Evolutionary conservation across 2,329 filamentous ascomycete species (phyloP).

Genomic region (Tricladium varicosporioides): DNA sequence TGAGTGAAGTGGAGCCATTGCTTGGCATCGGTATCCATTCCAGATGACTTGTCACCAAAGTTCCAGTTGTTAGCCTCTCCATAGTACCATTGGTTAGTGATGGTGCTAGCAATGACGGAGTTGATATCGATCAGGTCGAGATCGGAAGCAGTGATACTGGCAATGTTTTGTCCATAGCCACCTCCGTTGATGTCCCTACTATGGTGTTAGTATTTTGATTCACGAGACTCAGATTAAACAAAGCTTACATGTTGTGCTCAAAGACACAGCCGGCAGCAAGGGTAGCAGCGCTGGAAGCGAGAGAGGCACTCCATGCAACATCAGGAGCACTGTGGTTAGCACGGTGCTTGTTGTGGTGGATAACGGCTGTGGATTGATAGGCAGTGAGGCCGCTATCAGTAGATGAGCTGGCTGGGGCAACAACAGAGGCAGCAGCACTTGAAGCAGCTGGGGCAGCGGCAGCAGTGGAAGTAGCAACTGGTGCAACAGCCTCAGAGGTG

Average conservation of each 20-base stretch:
- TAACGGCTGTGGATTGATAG: constrained; percentile 18
- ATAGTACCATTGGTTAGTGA: constrained; percentile 89
- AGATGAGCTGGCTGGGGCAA: constrained; percentile 5
- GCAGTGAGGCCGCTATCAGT: constrained; percentile 9
- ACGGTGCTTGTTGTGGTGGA: constrained; percentile 81
- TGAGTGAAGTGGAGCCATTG: constrained; percentile 62
- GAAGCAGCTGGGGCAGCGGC: constrained; percentile 10
- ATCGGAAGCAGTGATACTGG: constrained; percentile 38
- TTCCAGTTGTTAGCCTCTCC: constrained; percentile 66
- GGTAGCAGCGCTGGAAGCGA: constrained; percentile 61
- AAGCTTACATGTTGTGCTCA: constrained; percentile 71
- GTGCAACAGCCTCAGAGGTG: background rate
- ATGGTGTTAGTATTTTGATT: constrained; percentile 34
- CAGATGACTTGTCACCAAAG: constrained; percentile 42
- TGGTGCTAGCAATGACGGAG: constrained; percentile 61
- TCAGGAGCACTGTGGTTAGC: constrained; percentile 70
- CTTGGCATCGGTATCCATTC: constrained; percentile 17
- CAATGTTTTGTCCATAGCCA: constrained; percentile 90
- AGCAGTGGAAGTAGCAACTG: constrained; percentile 10
- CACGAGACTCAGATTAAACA: background rate
- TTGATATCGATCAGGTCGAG: constrained; percentile 41
- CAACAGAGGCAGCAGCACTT: constrained; percentile 15
- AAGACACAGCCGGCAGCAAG: constrained; percentile 70
- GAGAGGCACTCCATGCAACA: constrained; percentile 63
- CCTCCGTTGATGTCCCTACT: constrained; percentile 54